Base-by-base conservation (phyloP, 257 asterid genomes). In the Craterostigma plantagineum region DNA sequence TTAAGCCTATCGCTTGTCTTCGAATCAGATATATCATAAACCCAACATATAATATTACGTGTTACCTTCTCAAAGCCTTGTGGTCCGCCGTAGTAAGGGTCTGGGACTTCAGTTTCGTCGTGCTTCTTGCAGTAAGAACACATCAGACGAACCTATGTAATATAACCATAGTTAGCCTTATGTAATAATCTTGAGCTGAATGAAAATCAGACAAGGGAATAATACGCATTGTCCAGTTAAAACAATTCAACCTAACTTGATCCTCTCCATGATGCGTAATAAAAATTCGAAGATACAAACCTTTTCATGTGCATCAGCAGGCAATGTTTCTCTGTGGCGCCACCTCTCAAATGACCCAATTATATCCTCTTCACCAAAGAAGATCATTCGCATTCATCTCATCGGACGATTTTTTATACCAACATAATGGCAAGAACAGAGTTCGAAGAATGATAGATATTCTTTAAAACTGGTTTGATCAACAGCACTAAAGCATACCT, bases 41-140 rank as follows among this genome's bases (percentile, higher is more conserved):
- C 40, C 30, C n/a, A n/a, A n/a, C n/a, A n/a, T n/a, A n/a, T n/a
- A n/a, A n/a, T n/a, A n/a, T 23, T 0, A 16, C 0, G 15, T 9
- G 44, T 52, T 71, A 84, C 95, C 93, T 84, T 80, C 67, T 76
- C 92, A 60, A 84, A 84, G 36, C 95, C 95, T 61, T 69, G 75
- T 2, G 68, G 60, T 41, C 95, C 95, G 16, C 95, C 93, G n/a
- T 73, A 80, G 53, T 79, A 84, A 35, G 95, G 95, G 50, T 84
- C 93, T 8, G 93, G 95, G 18, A 84, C 93, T 62, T 84, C 73
- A 1, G 69, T 74, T 54, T 69, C 92, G 3, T 63, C 14, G 16
- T 48, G 52, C 42, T 16, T 34, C 33, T 48, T 48, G 52, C 52
- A 84, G 44, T 74, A 48, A 3, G 52, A 48, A 48, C 52, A 48